Evolutionary conservation across 73 alveolate species (phyloP), one percentile per base, ranked within the genome.

Genomic region (Paramecium sonneborni): DNA sequence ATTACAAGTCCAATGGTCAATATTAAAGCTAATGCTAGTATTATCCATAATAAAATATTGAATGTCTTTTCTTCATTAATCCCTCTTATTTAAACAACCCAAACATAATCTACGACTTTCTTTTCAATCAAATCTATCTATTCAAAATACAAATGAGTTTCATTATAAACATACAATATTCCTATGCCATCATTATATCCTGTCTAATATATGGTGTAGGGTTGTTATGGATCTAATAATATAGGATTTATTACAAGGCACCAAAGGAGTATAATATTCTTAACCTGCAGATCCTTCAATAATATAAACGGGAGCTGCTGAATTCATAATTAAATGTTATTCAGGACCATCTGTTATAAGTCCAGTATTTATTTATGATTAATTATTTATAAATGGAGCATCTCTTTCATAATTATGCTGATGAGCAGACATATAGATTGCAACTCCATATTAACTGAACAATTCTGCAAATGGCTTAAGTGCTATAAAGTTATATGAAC

Each of bases 241-340:
- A 79, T 39, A 43, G 15, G 14, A 37, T 41, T 23, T 34, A 39
- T 79, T 79, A 79, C 90, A 79, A 11, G 69, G 76, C 10, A 26
- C 48, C 0, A 23, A 5, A n/a, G 90, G 90, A 11, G 55, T 79
- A 79, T 1, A 79, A 44, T 79, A 79, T 5, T 79, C 90, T 23
- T 79, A 30, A 43, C 90, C 90, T 43, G 90, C 90, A 11, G 90
- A 57, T 10, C 90, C 90, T 79, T 79, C 90, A 11, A 79, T 79
- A 24, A 79, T 41, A 79, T 79, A 79, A 0, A 79, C 90, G 15
- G 90, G 90, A n/a, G 90, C 90, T 41, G 44, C 55, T 10, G 69
- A 43, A 79, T 79, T 79, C 72, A 30, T 41, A 20, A 79, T 79
- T 39, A 79, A 30, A 79, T 79, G 90, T 34, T 74, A n/a, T 74